Conservation (phyloP, 2,329 filamentous ascomycete genomes). For the Trichoderma lentiforme region DNA sequence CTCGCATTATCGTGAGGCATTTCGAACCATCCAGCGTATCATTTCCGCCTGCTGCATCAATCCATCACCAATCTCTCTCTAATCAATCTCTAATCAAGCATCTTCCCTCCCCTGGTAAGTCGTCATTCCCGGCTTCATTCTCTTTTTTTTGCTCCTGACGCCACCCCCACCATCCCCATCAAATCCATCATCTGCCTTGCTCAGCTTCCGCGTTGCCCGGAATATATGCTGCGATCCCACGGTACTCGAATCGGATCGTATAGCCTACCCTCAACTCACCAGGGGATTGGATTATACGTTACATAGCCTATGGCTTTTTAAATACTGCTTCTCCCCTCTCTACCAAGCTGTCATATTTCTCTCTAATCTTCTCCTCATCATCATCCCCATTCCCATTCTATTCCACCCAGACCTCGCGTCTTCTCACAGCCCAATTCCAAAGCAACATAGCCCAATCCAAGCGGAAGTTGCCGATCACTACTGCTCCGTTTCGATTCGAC, state of each 20-base stretch:
- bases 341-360: neutral
- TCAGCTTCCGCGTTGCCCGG: slow-evolving; percentile 4
- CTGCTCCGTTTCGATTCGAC: neutral
- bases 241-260: neutral
- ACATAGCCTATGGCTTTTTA: neutral
- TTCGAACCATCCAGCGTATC: neutral
- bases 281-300: neutral
- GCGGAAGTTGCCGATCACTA: neutral
- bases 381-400: neutral
- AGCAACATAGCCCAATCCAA: neutral
- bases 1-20: neutral
- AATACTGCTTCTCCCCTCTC: neutral
- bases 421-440: neutral
- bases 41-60: neutral
- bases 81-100: neutral
- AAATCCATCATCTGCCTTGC: neutral
- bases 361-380: neutral
- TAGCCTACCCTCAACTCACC: neutral
- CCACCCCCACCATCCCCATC: slow-evolving; percentile 14
- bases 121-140: neutral
- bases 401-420: neutral
- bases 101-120: neutral
- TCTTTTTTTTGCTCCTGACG: neutral
- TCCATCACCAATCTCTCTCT: neutral
- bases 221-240: neutral